Conservation (phyloP, 163 green algal species). For the Trebouxia gelatinosa region DNA sequence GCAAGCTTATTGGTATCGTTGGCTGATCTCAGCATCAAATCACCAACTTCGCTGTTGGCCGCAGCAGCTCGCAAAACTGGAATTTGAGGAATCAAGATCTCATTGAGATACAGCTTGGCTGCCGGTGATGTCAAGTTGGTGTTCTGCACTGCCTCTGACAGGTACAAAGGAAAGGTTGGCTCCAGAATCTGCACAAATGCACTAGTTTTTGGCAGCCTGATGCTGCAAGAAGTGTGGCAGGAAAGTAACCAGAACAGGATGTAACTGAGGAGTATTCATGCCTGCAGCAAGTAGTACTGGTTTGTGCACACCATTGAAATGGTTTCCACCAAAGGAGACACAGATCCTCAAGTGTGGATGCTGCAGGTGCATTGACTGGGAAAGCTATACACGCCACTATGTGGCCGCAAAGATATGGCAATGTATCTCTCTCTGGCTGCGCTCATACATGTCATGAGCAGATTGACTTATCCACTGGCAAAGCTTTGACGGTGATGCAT, state of each 20-base stretch:
- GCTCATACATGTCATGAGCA: too few species aligned
- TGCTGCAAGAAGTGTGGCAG: background rate
- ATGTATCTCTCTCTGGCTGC: too few species aligned
- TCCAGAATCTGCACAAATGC: conserved; percentile 2
- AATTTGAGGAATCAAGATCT: conserved; percentile 16
- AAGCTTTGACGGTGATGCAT: background rate
- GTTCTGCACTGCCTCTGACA: conserved; percentile 4
- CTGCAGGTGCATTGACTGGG: too few species aligned
- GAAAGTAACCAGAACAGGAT: background rate
- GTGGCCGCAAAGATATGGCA: too few species aligned
- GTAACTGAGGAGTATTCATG: background rate
- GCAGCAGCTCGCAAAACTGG: conserved; percentile 16
- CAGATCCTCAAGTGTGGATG: background rate
- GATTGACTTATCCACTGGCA: background rate
- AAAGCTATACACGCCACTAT: too few species aligned
- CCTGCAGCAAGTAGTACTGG: background rate
- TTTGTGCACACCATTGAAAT: background rate
- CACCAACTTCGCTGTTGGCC: conserved; percentile 6
- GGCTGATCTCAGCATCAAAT: background rate
- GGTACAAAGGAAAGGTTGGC: conserved; percentile 21
- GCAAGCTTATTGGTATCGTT: background rate
- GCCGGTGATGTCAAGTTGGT: conserved; percentile 18
- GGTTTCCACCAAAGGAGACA: background rate
- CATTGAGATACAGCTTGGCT: conserved; percentile 20
- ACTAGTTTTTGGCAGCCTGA: background rate